Evolutionary conservation across 192 early-diverging fungal genomes (phyloP).

Genomic region (Rhizophagus sp.): DNA sequence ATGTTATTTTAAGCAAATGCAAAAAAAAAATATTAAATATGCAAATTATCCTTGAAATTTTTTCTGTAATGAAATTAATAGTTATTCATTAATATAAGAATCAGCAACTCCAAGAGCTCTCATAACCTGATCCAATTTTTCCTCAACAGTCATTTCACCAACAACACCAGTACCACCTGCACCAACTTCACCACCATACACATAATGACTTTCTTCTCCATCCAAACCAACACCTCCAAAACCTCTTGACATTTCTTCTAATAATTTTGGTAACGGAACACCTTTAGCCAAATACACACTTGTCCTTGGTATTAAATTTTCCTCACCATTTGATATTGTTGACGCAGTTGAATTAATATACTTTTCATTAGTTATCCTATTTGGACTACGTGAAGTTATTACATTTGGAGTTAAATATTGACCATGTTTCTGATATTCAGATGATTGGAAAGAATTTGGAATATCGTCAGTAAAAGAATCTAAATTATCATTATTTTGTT

Average conservation of each 20-base stretch:
- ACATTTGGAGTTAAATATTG: neutral
- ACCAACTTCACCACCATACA: slow-evolving; percentile 6
- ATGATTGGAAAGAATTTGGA: slow-evolving; percentile 8
- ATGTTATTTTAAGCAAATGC: neutral
- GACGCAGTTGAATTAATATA: neutral
- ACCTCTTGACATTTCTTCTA: slow-evolving; percentile 29
- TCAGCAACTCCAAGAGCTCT: slow-evolving; percentile 26
- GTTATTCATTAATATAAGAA: neutral
- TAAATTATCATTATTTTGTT: neutral
- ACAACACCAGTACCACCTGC: slow-evolving; percentile 2
- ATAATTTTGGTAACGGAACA: slow-evolving; percentile 15
- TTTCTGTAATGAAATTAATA: neutral
- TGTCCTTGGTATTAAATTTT: slow-evolving; percentile 20
- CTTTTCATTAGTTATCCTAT: neutral
- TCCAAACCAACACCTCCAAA: slow-evolving; percentile 5
- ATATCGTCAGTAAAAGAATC: slow-evolving; percentile 3
- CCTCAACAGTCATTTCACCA: slow-evolving; percentile 27
- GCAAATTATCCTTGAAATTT: neutral
- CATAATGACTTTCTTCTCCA: neutral
- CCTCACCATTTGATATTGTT: slow-evolving; percentile 1
- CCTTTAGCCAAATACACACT: slow-evolving; percentile 31
- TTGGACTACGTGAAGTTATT: neutral
- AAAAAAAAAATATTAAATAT: neutral
- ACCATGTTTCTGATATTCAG: neutral
- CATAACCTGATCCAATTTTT: slow-evolving; percentile 30